Base-by-base conservation (phyloP, 2,329 filamentous ascomycete genomes). In the Microdochium paspali region DNA sequence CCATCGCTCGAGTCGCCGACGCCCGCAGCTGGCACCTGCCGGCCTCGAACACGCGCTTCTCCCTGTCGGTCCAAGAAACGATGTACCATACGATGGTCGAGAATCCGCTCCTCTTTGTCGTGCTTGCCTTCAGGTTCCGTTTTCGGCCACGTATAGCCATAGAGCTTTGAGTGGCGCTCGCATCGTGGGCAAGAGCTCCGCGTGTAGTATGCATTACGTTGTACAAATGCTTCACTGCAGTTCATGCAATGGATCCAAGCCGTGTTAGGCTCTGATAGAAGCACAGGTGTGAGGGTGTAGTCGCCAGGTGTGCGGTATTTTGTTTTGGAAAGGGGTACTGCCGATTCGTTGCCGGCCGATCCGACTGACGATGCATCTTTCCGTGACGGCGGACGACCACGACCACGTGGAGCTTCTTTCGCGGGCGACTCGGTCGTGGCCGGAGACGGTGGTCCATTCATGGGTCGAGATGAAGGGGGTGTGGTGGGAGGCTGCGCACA, bases 111-210 rank as follows among this genome's bases (percentile, higher is more conserved):
- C 54, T 85, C 81, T 49, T 79, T 82, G 61, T 97, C 93, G 20
- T 77, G 65, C 15, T 80, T 80, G 1, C 87, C 87, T 24, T 85
- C 81, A 51, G 76, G 85, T 50, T 95, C 86, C 0, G 93, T 97
- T 71, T 98, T 96, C 5, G 93, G 93, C 93, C 93, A 98, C 49
- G 85, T 75, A 60, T 87, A 96, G 0, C 94, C 94, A 62, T 97
- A 98, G 1, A 98, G 70, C 69, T 95, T 97, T 15, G 87, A 94
- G 61, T 98, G 93, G 0, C 93, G 80, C 68, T 98, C 93, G 64
- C 93, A 98, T 6, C 93, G 81, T 3, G 89, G 90, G 62, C 93
- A 98, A 15, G 88, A 85, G 44, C 85, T 82, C 46, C 85, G 81
- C 1, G 90, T 96, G 54, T 84, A 84, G 63, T 95, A 96, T 0